Base-by-base conservation (phyloP, 805 yeast species). In the Sungouiozyma intestinalis region DNA sequence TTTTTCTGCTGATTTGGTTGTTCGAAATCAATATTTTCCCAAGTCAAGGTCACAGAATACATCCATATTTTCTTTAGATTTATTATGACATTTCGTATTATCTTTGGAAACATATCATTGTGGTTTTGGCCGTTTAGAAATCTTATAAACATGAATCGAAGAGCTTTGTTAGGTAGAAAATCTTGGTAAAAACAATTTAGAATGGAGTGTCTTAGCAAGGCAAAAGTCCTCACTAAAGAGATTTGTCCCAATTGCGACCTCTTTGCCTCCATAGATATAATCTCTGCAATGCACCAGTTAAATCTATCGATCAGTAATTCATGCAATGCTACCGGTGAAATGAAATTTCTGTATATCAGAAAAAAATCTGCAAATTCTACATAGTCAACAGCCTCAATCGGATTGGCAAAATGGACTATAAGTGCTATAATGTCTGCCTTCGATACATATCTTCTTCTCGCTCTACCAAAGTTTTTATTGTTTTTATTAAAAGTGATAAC, bases 131-230 rank as follows among this genome's bases (percentile, higher is more conserved):
- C 58, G 56, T 74, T 70, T 33, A 77, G 48, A 14, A 68, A 67
- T 13, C 59, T 47, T 3, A 69, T 59, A 43, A 77, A 71, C 18
- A 60, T 50, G 17, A 52, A 48, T 42, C 87, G 65, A 29, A 81
- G 61, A 41, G 71, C 67, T 16, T 64, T 51, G 38, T 74, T 68
- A 14, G 73, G 62, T 19, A 81, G 65, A 57, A 88, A 92, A 60
- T 92, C 97, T 56, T 85, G 90, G 35, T 77, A 71, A 53, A 86
- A 92, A 59, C 85, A 88, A 60, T 88, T 90, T 45, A 85, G 63
- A 16, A 90, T 60, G 95, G 97, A 90, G 64, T 85, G 95, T 54
- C 97, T 74, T 35, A 92, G 52, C 21, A 83, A 79, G 20, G 85
- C 95, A 65, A 88, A 90, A 0, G 94, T 81, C 52, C 97, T 71